phyloP scores from a whole-genome alignment of 2,329 filamentous ascomycete genomes.

The Cladophialophora immunda region DNA sequence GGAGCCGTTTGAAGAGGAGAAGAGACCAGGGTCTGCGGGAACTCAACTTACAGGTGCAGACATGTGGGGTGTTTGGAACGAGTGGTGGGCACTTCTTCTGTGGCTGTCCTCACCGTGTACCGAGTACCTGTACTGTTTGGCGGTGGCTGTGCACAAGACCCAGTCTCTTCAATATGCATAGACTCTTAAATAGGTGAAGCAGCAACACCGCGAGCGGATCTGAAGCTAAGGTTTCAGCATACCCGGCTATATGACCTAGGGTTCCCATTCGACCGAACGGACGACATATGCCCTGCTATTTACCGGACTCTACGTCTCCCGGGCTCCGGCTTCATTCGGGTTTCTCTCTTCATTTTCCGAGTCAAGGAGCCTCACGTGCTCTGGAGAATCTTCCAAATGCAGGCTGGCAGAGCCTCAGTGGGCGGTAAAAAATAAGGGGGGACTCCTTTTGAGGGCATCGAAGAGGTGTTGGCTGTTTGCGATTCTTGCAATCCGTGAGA shows the following conservation, averaged over 20 bases:
- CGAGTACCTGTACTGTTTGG: background rate
- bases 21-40: background rate
- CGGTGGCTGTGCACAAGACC: background rate
- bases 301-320: background rate
- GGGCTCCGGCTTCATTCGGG: background rate
- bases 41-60: background rate
- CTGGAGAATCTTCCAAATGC: background rate
- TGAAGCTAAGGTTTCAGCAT: constrained; percentile 4
- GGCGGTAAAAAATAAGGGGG: background rate
- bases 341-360: background rate
- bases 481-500: too few relatives aligned
- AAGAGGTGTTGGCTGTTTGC: too few relatives aligned
- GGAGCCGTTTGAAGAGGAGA: constrained; percentile 2
- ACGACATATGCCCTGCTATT: constrained; percentile 2
- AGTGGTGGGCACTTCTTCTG: background rate
- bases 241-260: constrained; percentile 18
- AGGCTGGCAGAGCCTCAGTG: background rate
- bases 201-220: background rate
- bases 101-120: background rate
- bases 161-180: background rate
- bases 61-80: background rate
- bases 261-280: background rate
- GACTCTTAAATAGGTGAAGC: background rate
- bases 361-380: background rate
- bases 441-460: too few relatives aligned